Evolutionary conservation across 169 alveolate genomes (phyloP), one percentile per base, ranked within the genome.

Genomic region (Plasmodium fragile): DNA sequence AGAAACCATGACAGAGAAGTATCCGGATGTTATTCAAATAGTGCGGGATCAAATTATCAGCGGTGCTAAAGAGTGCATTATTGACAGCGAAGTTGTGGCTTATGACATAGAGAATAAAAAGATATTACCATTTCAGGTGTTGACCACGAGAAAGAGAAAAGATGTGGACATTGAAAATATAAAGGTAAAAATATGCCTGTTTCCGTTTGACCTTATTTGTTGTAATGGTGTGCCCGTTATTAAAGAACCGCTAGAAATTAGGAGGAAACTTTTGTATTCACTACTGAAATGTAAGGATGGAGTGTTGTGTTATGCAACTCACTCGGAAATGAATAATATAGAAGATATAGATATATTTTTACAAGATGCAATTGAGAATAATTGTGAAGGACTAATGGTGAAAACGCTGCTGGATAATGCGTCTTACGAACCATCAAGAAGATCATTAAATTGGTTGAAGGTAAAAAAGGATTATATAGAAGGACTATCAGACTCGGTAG

Each of bases 21-120:
- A 96, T 43, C 97, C 97, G 6, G 97, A 96, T 53, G 97, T 96
- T 28, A 95, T 96, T 45, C 96, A 93, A 71, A 95, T 85, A 39
- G 94, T 96, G n/a, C 72, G 18, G 45, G 92, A 83, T 83, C 96
- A 95, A 92, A 92, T 95, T 18, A 93, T 80, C 32, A 82, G 93
- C 39, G 92, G 85, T 71, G 95, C 95, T 39, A 93, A 94, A 7
- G 96, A 94, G 52, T 98, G 98, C 92, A 99, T 99, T 52, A 90
- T 99, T 39, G 99, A 99, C 94, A 97, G 98, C 83, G 99, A 99
- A 96, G 99, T 98, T 53, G 99, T 99, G 8, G 99, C 99, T n/a
- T 97, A 93, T 81, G 99, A 99, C 93, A 94, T 92, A 32, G 98
- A 95, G 70, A 97, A 96, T 52, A 95, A 97, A 34, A 97, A 97